Evolutionary conservation across 176 grass and related monocot species (phyloP).

Genomic region (Aegilops umbellulata): DNA sequence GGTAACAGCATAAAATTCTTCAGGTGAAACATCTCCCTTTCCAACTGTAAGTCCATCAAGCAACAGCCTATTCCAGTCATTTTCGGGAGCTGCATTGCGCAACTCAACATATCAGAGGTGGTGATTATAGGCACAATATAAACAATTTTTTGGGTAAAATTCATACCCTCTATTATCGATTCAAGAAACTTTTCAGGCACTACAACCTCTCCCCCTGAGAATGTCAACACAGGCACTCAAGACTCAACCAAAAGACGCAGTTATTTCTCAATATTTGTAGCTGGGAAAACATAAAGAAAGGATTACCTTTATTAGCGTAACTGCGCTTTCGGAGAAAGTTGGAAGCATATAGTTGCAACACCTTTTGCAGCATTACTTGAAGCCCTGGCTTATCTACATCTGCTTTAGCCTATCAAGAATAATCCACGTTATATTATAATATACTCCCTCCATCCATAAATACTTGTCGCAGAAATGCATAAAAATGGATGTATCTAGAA

Average conservation of each 20-base stretch:
- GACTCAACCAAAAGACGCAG: neutral
- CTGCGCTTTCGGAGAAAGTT: constrained; percentile 76
- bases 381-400: constrained; percentile 91
- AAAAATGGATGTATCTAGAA: too few species aligned
- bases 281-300: neutral
- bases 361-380: constrained; percentile 83
- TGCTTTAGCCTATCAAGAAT: constrained; percentile 56
- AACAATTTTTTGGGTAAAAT: neutral
- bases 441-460: too few species aligned
- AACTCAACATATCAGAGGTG: constrained; percentile 15
- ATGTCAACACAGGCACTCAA: neutral
- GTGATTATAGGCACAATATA: neutral
- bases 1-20: constrained; percentile 73
- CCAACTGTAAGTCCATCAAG: constrained; percentile 79
- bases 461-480: too few species aligned
- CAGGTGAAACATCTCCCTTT: constrained; percentile 70
- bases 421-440: neutral
- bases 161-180: constrained; percentile 75
- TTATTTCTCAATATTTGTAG: neutral
- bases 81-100: constrained; percentile 58
- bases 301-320: constrained; percentile 82
- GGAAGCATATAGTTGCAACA: constrained; percentile 90
- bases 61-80: constrained; percentile 74
- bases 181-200: constrained; percentile 82
- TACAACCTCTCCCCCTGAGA: constrained; percentile 66